Percentiles rank a stretch among this genome's conserved stretches.
These are phyloP conservation scores for Ophiobolus disseminans DNA, from an alignment of 2,329 filamentous ascomycete species.

Conservation along the genomic window DNA sequence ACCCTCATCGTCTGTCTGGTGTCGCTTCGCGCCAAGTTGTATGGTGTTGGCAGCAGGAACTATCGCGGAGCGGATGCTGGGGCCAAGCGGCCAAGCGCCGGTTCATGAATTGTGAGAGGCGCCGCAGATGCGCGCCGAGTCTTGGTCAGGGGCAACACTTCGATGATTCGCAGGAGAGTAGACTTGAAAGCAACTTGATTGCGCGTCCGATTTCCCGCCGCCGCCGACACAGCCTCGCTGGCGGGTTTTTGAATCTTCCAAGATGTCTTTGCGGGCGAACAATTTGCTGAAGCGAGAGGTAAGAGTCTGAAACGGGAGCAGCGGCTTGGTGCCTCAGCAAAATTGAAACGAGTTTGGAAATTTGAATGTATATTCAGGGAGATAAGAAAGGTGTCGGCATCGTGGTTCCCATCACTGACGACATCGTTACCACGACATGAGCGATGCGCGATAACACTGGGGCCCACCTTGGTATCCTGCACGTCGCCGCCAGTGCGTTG, in stretches of 20 bases:
- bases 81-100: slow-evolving; percentile 39
- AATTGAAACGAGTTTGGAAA: not conserved
- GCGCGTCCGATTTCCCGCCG: slow-evolving; percentile 26
- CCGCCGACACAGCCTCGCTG: slow-evolving; percentile 37
- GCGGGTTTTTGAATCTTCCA: slow-evolving; percentile 7
- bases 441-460: no score
- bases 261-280: slow-evolving; percentile 3
- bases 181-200: slow-evolving; percentile 27
- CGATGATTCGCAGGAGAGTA: slow-evolving; percentile 25
- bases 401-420: not conserved
- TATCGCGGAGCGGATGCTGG: slow-evolving; percentile 36
- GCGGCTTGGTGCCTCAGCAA: slow-evolving; percentile 2
- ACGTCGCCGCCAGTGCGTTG: not conserved
- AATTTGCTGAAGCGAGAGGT: slow-evolving; percentile 4
- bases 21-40: slow-evolving; percentile 40
- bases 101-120: slow-evolving; percentile 34
- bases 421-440: not conserved
- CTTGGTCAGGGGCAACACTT: slow-evolving; percentile 43
- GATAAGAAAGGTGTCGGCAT: not conserved
- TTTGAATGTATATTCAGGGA: not conserved
- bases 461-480: slow-evolving; percentile 4
- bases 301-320: slow-evolving; percentile 7
- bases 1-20: slow-evolving; percentile 41
- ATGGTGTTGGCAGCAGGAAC: slow-evolving; percentile 35
- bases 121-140: slow-evolving; percentile 33